Evolutionary conservation across 2,329 filamentous ascomycete species (phyloP).

Genomic region (Graphilbum ipis-grandicollis): DNA sequence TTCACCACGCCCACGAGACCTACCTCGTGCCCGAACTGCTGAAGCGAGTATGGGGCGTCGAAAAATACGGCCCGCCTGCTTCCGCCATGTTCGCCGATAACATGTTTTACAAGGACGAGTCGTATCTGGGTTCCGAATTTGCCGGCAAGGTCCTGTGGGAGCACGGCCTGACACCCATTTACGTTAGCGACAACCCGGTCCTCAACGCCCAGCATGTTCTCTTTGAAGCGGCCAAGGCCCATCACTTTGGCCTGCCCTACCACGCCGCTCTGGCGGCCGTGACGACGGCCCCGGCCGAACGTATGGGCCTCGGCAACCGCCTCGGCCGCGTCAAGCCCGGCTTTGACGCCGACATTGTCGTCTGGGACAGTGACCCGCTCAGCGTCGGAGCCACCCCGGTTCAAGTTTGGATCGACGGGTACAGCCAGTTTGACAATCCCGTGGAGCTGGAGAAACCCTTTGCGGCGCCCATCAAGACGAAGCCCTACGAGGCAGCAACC

Average conservation of each 20-base stretch:
- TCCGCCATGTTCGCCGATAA: conserved; percentile 39
- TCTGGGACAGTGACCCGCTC: conserved; percentile 47
- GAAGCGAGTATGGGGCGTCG: conserved; percentile 33
- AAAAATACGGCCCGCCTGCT: conserved; percentile 8
- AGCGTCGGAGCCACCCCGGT: conserved; percentile 40
- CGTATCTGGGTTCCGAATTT: conserved; percentile 45
- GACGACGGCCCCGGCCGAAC: conserved; percentile 39
- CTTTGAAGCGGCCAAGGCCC: conserved; percentile 44
- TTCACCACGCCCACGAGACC: conserved; percentile 54
- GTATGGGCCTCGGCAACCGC: conserved; percentile 37
- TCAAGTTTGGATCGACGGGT: conserved; percentile 48
- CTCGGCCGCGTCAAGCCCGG: conserved; percentile 44
- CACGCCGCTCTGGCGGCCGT: conserved; percentile 40
- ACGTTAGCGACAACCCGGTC: conserved; percentile 56
- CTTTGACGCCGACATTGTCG: conserved; percentile 42
- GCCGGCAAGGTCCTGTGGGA: conserved; percentile 51
- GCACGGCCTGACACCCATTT: conserved; percentile 45
- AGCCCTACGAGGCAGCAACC: conserved; percentile 14
- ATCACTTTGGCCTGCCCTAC: conserved; percentile 42
- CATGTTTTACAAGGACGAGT: conserved; percentile 56
- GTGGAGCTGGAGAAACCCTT: conserved; percentile 35
- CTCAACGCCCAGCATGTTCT: conserved; percentile 53
- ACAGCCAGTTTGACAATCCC: conserved; percentile 35
- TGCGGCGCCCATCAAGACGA: conserved; percentile 19
- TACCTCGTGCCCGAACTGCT: conserved; percentile 48